Evolutionary conservation across 2,329 filamentous ascomycete genomes (phyloP), one percentile per base, ranked within the genome.

Genomic region (Colletotrichum spinosum): DNA sequence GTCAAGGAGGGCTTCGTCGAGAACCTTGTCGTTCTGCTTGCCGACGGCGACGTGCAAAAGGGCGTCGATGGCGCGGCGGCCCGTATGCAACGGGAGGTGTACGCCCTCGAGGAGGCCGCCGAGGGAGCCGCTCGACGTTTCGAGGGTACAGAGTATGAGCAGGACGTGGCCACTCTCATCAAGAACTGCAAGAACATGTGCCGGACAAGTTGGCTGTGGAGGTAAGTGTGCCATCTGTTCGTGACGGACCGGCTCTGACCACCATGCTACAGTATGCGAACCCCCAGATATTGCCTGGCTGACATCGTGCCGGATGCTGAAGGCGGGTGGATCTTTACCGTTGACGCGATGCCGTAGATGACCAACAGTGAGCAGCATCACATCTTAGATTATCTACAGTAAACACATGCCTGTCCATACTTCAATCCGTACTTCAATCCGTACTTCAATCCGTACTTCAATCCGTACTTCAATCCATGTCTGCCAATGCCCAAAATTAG

Each of bases 121-220:
- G 51, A 55, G 3, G 45, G 45, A 6, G 51, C 44, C 3, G 8
- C 4, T 8, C n/a, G 8, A 3, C 44, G 51, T 0, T 65, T 61
- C 3, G 45, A 38, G 2, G 39, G 38, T 4, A 61, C 57, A 12
- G 38, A 50, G 1, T 15, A 65, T 13, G 13, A 34, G 9, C 7
- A 45, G 13, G 17, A 65, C 9, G 46, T 61, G 4, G 17, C 39
- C 2, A 13, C 55, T 12, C 51, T 65, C 9, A 35, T 25, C 2
- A 65, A 37, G 15, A 65, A 65, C 52, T 65, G 57, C 51, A 65
- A 61, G 45, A 65, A 55, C n/a, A 65, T 65, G 62, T 55, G 56
- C 6, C 60, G 55, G 62, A 41, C 51, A 4, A 55, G 51, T 25
- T 61, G 62, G 57, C 39, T 65, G 5, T 65, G 62, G 57, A 61